Evolutionary conservation across 202 grass and related monocot genomes (phyloP).

Genomic region (Miscanthus sacchariflorus): DNA sequence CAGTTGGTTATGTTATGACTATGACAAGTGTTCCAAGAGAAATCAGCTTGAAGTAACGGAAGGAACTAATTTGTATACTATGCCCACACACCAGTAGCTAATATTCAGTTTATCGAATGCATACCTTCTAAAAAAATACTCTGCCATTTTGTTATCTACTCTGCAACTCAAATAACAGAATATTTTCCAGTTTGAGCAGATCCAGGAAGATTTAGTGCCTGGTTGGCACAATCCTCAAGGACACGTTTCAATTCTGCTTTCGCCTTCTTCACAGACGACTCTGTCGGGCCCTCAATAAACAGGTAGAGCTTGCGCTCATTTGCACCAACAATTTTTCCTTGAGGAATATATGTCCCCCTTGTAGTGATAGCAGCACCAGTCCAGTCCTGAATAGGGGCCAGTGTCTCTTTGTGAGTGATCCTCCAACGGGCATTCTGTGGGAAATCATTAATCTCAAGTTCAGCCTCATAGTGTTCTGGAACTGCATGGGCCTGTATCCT

Average conservation of each 20-base stretch:
- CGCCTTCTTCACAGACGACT: constrained; percentile 90
- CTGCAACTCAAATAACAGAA: constrained; percentile 79
- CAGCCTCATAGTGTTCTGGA: constrained; percentile 93
- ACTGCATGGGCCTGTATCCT: constrained; percentile 93
- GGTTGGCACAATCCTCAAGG: constrained; percentile 83
- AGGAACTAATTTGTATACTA: not conserved
- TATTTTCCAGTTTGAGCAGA: constrained; percentile 89
- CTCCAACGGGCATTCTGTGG: constrained; percentile 94
- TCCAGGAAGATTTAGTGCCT: constrained; percentile 82
- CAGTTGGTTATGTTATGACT: not conserved
- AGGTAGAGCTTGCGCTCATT: constrained; percentile 91
- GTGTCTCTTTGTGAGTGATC: constrained; percentile 95
- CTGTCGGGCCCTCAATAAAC: constrained; percentile 87
- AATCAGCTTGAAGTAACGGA: not conserved
- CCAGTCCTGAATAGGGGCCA: constrained; percentile 91
- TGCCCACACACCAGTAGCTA: constrained; percentile 3
- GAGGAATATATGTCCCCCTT: constrained; percentile 82
- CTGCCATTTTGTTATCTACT: constrained; percentile 9
- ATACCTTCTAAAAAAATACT: constrained; percentile 49
- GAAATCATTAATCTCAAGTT: constrained; percentile 97
- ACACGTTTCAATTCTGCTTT: constrained; percentile 96
- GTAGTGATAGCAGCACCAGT: constrained; percentile 92
- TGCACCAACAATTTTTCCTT: constrained; percentile 78
- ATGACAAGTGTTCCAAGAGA: not conserved
- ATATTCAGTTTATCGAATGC: constrained; percentile 15